phyloP scores from a whole-genome alignment of 805 yeast species.

The Candida endomychidarum region DNA sequence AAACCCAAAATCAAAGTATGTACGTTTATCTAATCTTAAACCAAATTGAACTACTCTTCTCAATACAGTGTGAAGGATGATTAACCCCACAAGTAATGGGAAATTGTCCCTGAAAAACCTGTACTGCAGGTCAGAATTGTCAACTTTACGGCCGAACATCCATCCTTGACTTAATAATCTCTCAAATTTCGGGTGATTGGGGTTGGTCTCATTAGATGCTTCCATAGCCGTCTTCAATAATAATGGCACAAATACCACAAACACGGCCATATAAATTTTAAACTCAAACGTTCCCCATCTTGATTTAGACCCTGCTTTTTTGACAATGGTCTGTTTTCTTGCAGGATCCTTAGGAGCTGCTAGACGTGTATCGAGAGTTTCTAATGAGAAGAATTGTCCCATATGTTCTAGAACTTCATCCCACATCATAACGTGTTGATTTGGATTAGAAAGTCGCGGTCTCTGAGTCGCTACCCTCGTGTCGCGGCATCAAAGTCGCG shows the following conservation, averaged over 20 bases:
- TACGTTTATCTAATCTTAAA: constrained; percentile 33
- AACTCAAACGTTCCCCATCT: constrained; percentile 82
- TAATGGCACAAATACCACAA: constrained; percentile 71
- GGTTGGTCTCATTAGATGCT: constrained; percentile 72
- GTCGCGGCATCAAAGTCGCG: no score
- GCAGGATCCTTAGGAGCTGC: constrained; percentile 35
- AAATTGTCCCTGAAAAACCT: constrained; percentile 83
- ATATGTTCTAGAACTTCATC: constrained; percentile 5
- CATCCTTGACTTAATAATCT: constrained; percentile 75
- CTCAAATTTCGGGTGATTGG: constrained; percentile 65
- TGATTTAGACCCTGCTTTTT: constrained; percentile 39
- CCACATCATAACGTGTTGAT: no score
- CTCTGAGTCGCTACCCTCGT: no score
- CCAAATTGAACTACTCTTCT: constrained; percentile 38
- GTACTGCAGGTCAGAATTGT: constrained; percentile 89
- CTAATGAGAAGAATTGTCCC: constrained; percentile 43
- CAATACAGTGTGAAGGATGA: constrained; percentile 51
- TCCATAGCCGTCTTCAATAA: constrained; percentile 81
- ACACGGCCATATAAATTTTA: constrained; percentile 60
- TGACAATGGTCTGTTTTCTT: constrained; percentile 30
- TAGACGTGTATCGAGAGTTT: constrained; percentile 52
- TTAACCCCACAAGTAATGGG: constrained; percentile 55
- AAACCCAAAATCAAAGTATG: constrained; percentile 69
- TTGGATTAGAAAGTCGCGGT: no score
- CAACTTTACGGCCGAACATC: constrained; percentile 87